Evolutionary conservation across 2,329 filamentous ascomycete species (phyloP).

Genomic region (Chrysoporthe puriensis): DNA sequence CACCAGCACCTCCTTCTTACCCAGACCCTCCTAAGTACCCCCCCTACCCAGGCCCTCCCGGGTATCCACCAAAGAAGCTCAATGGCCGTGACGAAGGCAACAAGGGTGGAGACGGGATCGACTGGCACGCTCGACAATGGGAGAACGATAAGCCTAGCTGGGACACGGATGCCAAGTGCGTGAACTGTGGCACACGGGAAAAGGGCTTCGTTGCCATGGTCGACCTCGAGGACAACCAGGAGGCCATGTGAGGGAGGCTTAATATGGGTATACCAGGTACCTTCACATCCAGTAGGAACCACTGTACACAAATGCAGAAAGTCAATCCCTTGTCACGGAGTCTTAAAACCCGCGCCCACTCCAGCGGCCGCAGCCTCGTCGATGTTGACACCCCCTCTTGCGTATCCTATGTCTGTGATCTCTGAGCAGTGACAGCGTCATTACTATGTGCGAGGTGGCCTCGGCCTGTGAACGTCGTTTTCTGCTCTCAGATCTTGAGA

Average conservation of each 20-base stretch:
- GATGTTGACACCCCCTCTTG: no score
- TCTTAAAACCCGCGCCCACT: no score
- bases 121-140: conserved; percentile 23
- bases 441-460: no score
- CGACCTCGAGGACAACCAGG: neutral
- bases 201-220: conserved; percentile 10
- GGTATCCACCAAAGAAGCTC: neutral
- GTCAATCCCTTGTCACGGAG: no score
- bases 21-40: neutral
- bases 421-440: no score
- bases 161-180: conserved; percentile 22
- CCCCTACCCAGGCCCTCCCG: neutral
- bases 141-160: conserved; percentile 26
- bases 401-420: no score
- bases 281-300: no score
- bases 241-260: neutral
- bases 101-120: neutral
- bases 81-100: neutral
- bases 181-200: conserved; percentile 6
- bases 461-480: no score
- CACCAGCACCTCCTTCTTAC: neutral
- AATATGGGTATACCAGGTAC: no score
- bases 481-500: no score
- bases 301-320: no score
- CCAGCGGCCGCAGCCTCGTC: no score